Base-by-base conservation (phyloP, 1,139 yeast species). In the Wickerhamiella infanticola region DNA sequence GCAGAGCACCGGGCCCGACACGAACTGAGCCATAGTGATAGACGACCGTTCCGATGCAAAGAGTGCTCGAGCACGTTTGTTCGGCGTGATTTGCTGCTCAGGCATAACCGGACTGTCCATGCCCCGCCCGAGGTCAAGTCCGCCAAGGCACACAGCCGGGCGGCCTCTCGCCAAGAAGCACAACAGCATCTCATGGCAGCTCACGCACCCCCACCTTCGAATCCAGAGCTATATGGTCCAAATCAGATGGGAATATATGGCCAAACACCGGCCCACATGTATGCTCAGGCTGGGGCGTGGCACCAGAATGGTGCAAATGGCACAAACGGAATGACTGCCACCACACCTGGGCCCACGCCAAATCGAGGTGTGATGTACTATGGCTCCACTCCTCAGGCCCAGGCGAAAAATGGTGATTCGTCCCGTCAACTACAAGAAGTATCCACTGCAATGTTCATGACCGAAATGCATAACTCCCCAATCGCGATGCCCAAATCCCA, bases 1-100 rank as follows among this genome's bases (percentile, higher is more conserved):
- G 76, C 84, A 25, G 94, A 83, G 58, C 94, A 83, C 60, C 76
- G 81, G 57, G 77, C 81, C 47, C 73, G 94, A 43, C 94, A 83
- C 58, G 94, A 83, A 59, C 65, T 93, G 36, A 79, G 88, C 3
- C 94, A 83, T 58, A 81, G 90, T 24, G 82, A 82, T 56, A 86
- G 81, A 54, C 38, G 51, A 4, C 51, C 51, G 6, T 48, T 37
- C 37, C 27, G 38, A 9, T 48, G 51, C 40, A 39, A 33, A 3
- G 40, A 39, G 27, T 48, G 51, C 39, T 24, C 39, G 27, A 37
- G 46, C 11, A 35, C 44, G n/a, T 48, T 48, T 37, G 49, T 47
- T 24, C 42, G 51, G 2, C 40, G 51, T 4, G 51, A 48, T 35
- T 41, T 48, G 23, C 40, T 48, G 7, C 39, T 47, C n/a, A 42